Conservation (phyloP, 257 asterid genomes). For the Nyctanthes arbortristis region DNA sequence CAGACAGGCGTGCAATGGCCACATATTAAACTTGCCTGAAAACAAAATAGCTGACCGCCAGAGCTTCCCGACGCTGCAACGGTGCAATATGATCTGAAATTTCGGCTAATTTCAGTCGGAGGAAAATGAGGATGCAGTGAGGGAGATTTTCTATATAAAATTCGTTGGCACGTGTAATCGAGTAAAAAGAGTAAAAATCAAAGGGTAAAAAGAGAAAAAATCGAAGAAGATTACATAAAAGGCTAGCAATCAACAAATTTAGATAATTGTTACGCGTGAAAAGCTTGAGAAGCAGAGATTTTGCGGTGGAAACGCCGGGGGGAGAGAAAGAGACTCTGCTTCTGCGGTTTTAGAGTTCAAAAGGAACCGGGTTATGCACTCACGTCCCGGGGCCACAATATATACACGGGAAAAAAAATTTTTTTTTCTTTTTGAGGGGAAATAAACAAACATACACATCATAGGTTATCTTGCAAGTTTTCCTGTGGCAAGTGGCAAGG, state of each 20-base stretch:
- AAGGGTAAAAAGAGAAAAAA: not conserved
- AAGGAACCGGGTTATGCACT: not conserved
- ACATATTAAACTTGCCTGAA: slow-evolving; percentile 28
- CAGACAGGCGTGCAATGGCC: slow-evolving; percentile 4
- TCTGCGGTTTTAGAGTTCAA: not conserved
- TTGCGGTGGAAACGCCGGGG: not conserved
- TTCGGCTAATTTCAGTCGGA: not conserved
- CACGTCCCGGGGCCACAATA: too few species aligned
- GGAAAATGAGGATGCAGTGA: not conserved
- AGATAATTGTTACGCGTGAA: not conserved
- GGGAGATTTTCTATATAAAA: not conserved
- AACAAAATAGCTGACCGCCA: slow-evolving; percentile 26
- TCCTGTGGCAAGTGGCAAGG: too few species aligned
- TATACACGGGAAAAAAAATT: not conserved
- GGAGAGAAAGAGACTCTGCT: not conserved
- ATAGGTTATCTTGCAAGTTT: too few species aligned
- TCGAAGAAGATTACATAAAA: not conserved
- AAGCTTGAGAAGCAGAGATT: not conserved
- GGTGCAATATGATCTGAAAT: slow-evolving; percentile 25
- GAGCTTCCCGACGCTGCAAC: slow-evolving; percentile 21
- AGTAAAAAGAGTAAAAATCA: too few species aligned
- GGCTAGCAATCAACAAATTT: not conserved
- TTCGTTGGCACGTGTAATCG: not conserved
- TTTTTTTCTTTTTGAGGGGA: not conserved
- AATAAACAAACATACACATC: too few species aligned